These are phyloP conservation scores for Golovinomyces cichoracearum DNA, from an alignment of 2,329 filamentous ascomycete genomes.

Conservation along the genomic window DNA sequence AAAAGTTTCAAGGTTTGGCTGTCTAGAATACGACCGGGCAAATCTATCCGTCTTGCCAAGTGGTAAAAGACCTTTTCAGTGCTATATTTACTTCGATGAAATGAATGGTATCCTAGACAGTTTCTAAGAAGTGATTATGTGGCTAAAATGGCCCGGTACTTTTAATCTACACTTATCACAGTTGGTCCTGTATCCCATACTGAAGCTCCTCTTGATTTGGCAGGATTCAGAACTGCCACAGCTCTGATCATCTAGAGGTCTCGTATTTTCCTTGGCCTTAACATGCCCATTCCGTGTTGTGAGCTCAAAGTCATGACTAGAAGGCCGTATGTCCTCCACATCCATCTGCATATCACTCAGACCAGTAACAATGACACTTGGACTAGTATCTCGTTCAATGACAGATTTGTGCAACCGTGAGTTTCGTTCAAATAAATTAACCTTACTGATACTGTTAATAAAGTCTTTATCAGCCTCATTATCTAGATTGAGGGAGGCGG, in stretches of 20 bases:
- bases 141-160: conserved; percentile 57
- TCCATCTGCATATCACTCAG: conserved; percentile 15
- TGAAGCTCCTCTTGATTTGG: conserved; percentile 44
- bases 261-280: too few species aligned
- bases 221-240: conserved; percentile 6
- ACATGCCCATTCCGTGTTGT: too few species aligned
- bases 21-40: too few species aligned
- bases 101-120: too few species aligned
- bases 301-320: conserved; percentile 12
- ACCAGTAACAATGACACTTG: conserved; percentile 11
- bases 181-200: conserved; percentile 52
- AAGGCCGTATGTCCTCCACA: conserved; percentile 8
- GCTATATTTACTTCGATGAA: too few species aligned
- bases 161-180: conserved; percentile 53
- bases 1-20: too few species aligned
- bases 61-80: too few species aligned
- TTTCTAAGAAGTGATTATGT: conserved; percentile 50
- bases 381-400: conserved; percentile 15
- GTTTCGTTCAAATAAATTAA: conserved; percentile 10
- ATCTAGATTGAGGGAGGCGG: conserved; percentile 9
- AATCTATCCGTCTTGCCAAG: too few species aligned
- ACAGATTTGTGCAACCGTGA: conserved; percentile 15
- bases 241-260: too few species aligned
- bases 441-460: conserved; percentile 10
- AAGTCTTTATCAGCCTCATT: conserved; percentile 8